Base-by-base conservation (phyloP, 176 grass and related monocot genomes). In the Musa acuminata region DNA sequence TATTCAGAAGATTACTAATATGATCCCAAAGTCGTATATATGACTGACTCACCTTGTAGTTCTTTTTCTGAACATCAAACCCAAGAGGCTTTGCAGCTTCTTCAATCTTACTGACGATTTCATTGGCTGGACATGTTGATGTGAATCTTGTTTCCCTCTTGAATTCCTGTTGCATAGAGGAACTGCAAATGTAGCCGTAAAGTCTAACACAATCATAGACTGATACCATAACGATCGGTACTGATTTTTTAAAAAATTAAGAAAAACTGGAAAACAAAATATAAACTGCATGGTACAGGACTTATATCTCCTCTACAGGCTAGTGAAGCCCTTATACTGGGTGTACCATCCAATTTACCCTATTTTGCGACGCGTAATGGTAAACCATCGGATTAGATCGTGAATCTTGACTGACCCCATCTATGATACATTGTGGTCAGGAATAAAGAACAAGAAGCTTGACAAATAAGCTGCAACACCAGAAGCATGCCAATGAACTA, bases 61-160 rank as follows among this genome's bases (percentile, higher is more conserved):
- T 94, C 91, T 78, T 99, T 88, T 89, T 99, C 80, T 94, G 95
- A 79, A 99, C 75, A 67, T 99, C 88, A 77, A 99, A 99, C 24
- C 95, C 95, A 80, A 99, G 95, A 70, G 95, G 95, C 20, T 91
- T 99, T 75, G 95, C 90, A 72, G 90, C 95, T 87, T 99, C 86
- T 79, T 89, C 95, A 68, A 99, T 94, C 79, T 99, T 99, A 72
- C 62, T 84, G 55, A 99, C 83, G 54, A 99, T 99, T 80, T 99
- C 95, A 52, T 89, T 94, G 11, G 95, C 88, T 27, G 95, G 66
- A 80, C 80, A 91, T 54, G 89, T 92, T 27, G 95, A 99, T 55
- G 95, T 94, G 83, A 99, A 99, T 87, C 95, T 82, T 51, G 86
- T 94, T 78, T 99, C 95, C 87, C 88, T 99, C 80, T 89, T 94